Base-by-base conservation (phyloP, 495 filamentous ascomycete species). In the Aspergillus affinis region DNA sequence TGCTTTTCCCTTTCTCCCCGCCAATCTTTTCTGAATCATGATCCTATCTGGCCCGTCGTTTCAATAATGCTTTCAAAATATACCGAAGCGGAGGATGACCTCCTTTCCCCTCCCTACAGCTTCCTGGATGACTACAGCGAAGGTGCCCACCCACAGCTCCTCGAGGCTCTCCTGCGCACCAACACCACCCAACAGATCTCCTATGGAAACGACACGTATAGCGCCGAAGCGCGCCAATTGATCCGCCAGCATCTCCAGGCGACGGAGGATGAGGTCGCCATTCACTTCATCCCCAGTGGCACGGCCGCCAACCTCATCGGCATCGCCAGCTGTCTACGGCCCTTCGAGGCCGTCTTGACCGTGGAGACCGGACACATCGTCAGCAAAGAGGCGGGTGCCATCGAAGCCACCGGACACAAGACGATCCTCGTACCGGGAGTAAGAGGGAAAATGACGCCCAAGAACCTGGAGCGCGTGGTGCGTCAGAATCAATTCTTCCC, bases 61-160 rank as follows among this genome's bases (percentile, higher is more conserved):
- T 32, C 30, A 41, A 13, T 41, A 2, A 41, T 41, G 36, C 36
- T 15, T 4, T 41, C 36, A 15, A 41, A 13, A 41, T 41, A 15
- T 15, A 15, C 36, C 36, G 36, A 41, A 4, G 15, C 12, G 36
- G 36, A 41, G 36, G 36, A 15, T 4, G 10, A 1, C 29, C 64
- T 49, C 23, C 26, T 36, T 0, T 26, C 55, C 44, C 55, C 29
- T 44, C 47, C 19, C 26, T 78, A 77, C 63, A 76, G 75, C 66
- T 75, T 78, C 51, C 69, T 72, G 54, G 76, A 79, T 59, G 76
- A 79, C 58, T 79, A 79, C 63, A 78, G 75, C 65, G 76, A 79
- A 55, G 76, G 75, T 45, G 77, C 77, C 10, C 75, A 78, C 49
- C 77, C 77, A 19, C 73, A 71, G 55, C 70, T 79, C 26, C 67